Evolutionary conservation across 352 stramenopile genomes (phyloP).

Genomic region (Globisporangium spinosum): DNA sequence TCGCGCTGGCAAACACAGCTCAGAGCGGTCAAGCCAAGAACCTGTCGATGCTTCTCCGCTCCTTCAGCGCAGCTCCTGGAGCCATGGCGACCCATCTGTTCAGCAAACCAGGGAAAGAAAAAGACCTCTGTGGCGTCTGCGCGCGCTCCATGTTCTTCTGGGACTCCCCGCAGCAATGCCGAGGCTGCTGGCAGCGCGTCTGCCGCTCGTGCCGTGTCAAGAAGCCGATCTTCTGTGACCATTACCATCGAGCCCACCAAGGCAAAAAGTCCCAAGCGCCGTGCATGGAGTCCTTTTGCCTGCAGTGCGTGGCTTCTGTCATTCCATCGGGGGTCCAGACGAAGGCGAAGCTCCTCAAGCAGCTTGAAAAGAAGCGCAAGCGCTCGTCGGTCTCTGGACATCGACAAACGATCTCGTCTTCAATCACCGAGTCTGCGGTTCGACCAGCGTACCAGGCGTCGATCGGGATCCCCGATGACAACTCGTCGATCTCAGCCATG

Average conservation of each 20-base stretch:
- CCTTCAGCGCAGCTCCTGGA: slow-evolving; percentile 7
- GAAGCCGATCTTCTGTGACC: slow-evolving; percentile 73
- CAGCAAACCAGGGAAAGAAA: slow-evolving; percentile 12
- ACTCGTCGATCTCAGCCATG: slow-evolving; percentile 62
- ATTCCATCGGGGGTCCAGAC: slow-evolving; percentile 58
- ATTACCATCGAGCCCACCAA: slow-evolving; percentile 41
- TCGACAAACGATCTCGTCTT: slow-evolving; percentile 35
- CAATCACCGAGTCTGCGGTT: slow-evolving; percentile 20
- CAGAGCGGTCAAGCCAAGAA: slow-evolving; percentile 75
- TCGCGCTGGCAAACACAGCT: slow-evolving; percentile 56
- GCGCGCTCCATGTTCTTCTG: slow-evolving; percentile 60
- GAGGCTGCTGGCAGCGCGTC: slow-evolving; percentile 61
- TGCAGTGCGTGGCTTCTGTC: slow-evolving; percentile 67
- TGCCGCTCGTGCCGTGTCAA: slow-evolving; percentile 64
- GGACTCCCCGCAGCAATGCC: slow-evolving; percentile 50
- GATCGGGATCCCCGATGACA: slow-evolving; percentile 38
- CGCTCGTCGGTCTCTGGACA: slow-evolving; percentile 24
- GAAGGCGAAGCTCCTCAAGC: slow-evolving; percentile 61
- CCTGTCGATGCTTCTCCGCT: slow-evolving; percentile 53
- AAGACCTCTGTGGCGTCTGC: slow-evolving; percentile 55
- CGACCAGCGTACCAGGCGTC: slow-evolving; percentile 37
- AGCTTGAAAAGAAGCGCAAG: slow-evolving; percentile 61
- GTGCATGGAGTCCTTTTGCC: slow-evolving; percentile 75
- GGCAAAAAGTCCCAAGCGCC: slow-evolving; percentile 24
- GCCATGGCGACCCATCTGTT: slow-evolving; percentile 8